phyloP scores from a whole-genome alignment of 768 basidiomycete genomes.

The Pleurotus djamor region DNA sequence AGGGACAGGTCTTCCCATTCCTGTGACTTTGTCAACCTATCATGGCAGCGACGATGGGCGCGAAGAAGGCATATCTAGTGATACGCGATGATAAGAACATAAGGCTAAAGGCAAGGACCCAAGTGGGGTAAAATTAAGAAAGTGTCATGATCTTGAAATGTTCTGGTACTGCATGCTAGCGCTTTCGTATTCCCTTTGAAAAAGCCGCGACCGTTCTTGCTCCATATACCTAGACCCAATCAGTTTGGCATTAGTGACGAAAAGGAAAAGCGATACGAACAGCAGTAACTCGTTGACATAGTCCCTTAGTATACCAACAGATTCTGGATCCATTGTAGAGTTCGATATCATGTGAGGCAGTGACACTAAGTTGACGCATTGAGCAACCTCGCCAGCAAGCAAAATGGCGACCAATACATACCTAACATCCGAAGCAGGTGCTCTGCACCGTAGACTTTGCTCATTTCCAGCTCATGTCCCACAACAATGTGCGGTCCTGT shows the following conservation, averaged over 20 bases:
- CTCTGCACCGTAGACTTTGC: constrained; percentile 90
- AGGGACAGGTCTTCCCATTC: no score
- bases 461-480: constrained; percentile 81
- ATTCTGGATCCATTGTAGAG: constrained; percentile 90
- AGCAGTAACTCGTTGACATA: constrained; percentile 86
- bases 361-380: constrained; percentile 58
- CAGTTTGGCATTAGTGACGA: neutral
- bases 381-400: neutral
- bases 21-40: no score
- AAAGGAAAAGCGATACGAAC: constrained; percentile 36
- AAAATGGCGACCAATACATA: constrained; percentile 30
- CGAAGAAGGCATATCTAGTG: no score
- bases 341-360: constrained; percentile 88
- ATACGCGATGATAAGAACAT: no score
- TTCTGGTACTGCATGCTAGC: constrained; percentile 81
- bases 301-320: constrained; percentile 78
- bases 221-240: constrained; percentile 66
- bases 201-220: constrained; percentile 68
- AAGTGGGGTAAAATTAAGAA: no score
- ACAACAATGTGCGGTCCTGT: constrained; percentile 71
- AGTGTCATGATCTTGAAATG: constrained; percentile 63
- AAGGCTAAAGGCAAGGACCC: no score
- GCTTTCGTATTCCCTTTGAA: constrained; percentile 77
- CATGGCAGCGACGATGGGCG: no score
- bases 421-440: constrained; percentile 92